Base-by-base conservation (phyloP, 176 grass and related monocot species). In the Microstegium vimineum region DNA sequence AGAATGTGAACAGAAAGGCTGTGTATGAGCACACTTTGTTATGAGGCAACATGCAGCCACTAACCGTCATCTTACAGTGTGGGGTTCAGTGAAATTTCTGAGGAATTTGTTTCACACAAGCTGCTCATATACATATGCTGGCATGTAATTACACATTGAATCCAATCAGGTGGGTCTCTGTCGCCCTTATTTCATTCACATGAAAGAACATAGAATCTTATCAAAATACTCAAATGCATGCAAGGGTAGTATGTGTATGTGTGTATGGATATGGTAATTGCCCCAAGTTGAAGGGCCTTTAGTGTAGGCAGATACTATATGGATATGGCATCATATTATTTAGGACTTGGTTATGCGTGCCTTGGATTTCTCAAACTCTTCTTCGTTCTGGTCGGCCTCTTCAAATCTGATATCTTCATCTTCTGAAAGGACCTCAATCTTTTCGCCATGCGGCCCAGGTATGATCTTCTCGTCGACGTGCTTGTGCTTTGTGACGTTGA, bases 401-500 rank as follows among this genome's bases (percentile, higher is more conserved):
- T 82, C 78, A 33, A 90, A 82, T 8, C 73, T 73, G 78, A 90
- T 59, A 4, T 90, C 88, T 78, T 82, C 87, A 56, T 93, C 87
- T 66, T 87, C 82, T 5, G 82, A 85, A 64, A 90, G 60, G 41
- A 84, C 69, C 46, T 87, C 81, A 10, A 87, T 60, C 37, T 66
- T 78, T 31, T 90, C 27, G 1, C 88, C 73, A 0, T 86, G 88
- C 3, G 88, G 78, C 23, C 88, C 88, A 14, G 73, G 46, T 45
- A 66, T 15, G 18, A 90, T 78, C 88, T 78, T 90, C 83, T 90
- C 78, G 26, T 90, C 83, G 8, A 61, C 36, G 20, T 90, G 88
- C 30, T 60, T 66, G 73, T 86, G 88, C 33, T 76, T 61, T 0
- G 66, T 90, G 73, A 82, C 88, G 17, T 82, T 86, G 83, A 78